phyloP scores from a whole-genome alignment of 2,329 filamentous ascomycete species.

The Camillea tinctor region DNA sequence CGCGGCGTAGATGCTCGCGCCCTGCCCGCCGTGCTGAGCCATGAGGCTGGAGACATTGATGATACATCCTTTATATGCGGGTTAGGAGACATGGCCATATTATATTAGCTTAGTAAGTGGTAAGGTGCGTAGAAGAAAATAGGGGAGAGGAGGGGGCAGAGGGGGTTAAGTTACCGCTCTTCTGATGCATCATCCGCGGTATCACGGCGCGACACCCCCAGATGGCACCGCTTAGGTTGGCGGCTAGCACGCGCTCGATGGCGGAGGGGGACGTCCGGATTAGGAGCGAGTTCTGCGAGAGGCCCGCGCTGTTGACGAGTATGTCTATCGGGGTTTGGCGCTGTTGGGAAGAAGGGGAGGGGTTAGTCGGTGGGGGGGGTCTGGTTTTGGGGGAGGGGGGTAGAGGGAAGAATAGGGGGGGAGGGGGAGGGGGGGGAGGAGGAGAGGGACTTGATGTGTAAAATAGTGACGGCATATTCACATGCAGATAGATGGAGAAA shows the following conservation, averaged over 20 bases:
- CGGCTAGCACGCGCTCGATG: conserved; percentile 60
- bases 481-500: too few relatives aligned
- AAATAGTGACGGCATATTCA: too few relatives aligned
- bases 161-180: conserved; percentile 20
- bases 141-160: background rate
- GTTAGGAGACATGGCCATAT: too few relatives aligned
- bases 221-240: conserved; percentile 69
- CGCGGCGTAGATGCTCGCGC: conserved; percentile 72
- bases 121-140: conserved; percentile 5
- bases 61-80: conserved; percentile 60
- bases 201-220: conserved; percentile 55
- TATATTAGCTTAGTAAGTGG: background rate
- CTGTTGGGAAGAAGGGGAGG: background rate
- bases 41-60: conserved; percentile 81
- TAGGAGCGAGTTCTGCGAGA: conserved; percentile 66
- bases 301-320: conserved; percentile 78
- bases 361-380: too few relatives aligned
- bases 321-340: conserved; percentile 41
- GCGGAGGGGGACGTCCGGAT: conserved; percentile 48
- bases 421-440: too few relatives aligned
- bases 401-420: too few relatives aligned
- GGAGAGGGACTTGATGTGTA: too few relatives aligned
- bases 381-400: too few relatives aligned
- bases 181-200: conserved; percentile 45
- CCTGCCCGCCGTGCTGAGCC: conserved; percentile 65